phyloP scores from a whole-genome alignment of 2,329 filamentous ascomycete species.

The Colletotrichum somersetense region DNA sequence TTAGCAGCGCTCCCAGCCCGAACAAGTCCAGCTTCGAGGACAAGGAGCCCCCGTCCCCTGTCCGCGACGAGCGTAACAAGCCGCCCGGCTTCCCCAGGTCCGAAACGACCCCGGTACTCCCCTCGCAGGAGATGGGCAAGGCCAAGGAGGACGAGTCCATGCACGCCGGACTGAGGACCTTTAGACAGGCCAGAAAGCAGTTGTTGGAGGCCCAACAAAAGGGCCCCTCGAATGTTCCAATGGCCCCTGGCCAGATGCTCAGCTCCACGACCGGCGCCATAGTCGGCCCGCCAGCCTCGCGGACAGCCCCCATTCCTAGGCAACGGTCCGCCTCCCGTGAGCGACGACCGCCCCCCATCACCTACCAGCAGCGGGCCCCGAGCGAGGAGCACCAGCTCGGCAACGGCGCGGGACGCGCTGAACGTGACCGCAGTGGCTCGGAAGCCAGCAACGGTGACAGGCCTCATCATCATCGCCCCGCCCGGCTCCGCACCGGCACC shows the following conservation, averaged over 20 bases:
- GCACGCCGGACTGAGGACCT: slow-evolving; percentile 67
- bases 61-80: slow-evolving; percentile 45
- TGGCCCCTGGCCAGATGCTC: slow-evolving; percentile 16
- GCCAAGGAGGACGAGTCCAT: slow-evolving; percentile 56
- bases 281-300: slow-evolving; percentile 39
- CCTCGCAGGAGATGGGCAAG: slow-evolving; percentile 23
- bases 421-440: slow-evolving; percentile 68
- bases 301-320: slow-evolving; percentile 44
- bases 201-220: slow-evolving; percentile 62
- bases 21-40: slow-evolving; percentile 55
- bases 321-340: slow-evolving; percentile 59
- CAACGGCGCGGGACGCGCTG: slow-evolving; percentile 50
- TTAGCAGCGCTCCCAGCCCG: slow-evolving; percentile 56
- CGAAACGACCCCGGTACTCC: slow-evolving; percentile 6
- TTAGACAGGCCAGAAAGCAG: slow-evolving; percentile 69
- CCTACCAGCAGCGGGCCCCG: slow-evolving; percentile 59
- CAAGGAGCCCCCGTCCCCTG: slow-evolving; percentile 47
- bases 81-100: slow-evolving; percentile 26
- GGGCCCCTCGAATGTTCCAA: slow-evolving; percentile 49
- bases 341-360: slow-evolving; percentile 57
- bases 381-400: slow-evolving; percentile 55
- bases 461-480: slow-evolving; percentile 46
- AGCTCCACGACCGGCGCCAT: slow-evolving; percentile 8
- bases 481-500: slow-evolving; percentile 47
- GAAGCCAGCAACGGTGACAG: slow-evolving; percentile 63